These are phyloP conservation scores for Boletus coccyginus DNA, from an alignment of 768 basidiomycete species.

Conservation along the genomic window DNA sequence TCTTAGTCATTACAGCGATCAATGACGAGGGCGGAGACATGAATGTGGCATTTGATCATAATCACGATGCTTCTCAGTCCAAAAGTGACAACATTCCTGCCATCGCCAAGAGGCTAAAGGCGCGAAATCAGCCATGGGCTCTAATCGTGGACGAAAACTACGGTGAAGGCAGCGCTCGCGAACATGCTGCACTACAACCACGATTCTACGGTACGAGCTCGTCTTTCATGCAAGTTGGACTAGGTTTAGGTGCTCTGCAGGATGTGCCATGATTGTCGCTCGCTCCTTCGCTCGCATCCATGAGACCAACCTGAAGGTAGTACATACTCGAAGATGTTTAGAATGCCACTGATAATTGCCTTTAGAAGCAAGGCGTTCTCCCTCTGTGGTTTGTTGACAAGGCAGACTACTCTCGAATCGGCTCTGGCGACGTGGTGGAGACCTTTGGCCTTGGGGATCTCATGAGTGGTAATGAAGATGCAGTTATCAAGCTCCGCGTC, in stretches of 20 bases:
- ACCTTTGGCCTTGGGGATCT: slow-evolving; percentile 80
- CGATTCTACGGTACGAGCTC: slow-evolving; percentile 73
- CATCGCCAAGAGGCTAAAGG: slow-evolving; percentile 86
- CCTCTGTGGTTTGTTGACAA: slow-evolving; percentile 94
- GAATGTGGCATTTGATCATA: slow-evolving; percentile 85
- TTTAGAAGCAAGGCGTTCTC: slow-evolving; percentile 95
- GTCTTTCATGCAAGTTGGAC: background rate
- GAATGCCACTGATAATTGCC: slow-evolving; percentile 1
- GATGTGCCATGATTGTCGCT: slow-evolving; percentile 84
- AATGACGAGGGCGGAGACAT: slow-evolving; percentile 95
- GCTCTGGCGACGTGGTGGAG: slow-evolving; percentile 76
- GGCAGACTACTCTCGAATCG: slow-evolving; percentile 80
- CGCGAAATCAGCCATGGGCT: slow-evolving; percentile 85
- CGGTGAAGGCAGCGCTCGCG: slow-evolving; percentile 96
- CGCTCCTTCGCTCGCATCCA: slow-evolving; percentile 97
- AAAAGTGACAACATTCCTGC: slow-evolving; percentile 81
- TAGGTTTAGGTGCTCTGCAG: slow-evolving; percentile 33
- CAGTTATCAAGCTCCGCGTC: slow-evolving; percentile 55
- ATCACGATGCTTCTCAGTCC: slow-evolving; percentile 42
- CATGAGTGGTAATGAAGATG: slow-evolving; percentile 42
- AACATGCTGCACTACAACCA: slow-evolving; percentile 96
- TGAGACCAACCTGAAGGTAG: slow-evolving; percentile 92
- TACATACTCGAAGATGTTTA: slow-evolving; percentile 7
- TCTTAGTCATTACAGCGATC: slow-evolving; percentile 83
- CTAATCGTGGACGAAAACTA: slow-evolving; percentile 95